Evolutionary conservation across 2,329 filamentous ascomycete species (phyloP).

Genomic region (Sporothrix brunneoviolacea): DNA sequence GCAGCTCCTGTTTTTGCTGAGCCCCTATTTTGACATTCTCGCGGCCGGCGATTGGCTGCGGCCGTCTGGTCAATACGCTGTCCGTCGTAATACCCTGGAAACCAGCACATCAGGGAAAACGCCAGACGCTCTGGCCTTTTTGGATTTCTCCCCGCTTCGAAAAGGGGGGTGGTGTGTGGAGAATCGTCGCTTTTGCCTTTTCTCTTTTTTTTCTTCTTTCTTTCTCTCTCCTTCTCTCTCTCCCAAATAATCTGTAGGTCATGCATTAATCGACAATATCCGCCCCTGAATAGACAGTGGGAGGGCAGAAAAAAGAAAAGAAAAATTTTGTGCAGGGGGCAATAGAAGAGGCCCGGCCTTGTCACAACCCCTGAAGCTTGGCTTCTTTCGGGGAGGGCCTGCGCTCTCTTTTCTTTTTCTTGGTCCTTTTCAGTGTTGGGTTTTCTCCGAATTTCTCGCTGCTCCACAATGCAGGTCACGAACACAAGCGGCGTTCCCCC

Average conservation of each 20-base stretch:
- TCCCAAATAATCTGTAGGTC: not conserved
- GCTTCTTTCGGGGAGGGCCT: slow-evolving; percentile 2
- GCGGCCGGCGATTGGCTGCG: not conserved
- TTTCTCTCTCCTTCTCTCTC: not conserved
- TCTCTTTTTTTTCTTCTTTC: not conserved
- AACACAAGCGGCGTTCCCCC: too few species aligned
- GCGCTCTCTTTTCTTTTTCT: not conserved
- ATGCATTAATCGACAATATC: not conserved
- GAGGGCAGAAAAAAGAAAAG: not conserved
- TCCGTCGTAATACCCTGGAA: too few species aligned
- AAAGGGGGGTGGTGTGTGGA: slow-evolving; percentile 3
- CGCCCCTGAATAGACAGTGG: slow-evolving; percentile 4
- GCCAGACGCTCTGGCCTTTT: too few species aligned
- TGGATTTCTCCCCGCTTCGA: too few species aligned
- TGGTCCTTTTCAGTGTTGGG: not conserved
- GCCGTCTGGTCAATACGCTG: not conserved
- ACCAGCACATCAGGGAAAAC: too few species aligned
- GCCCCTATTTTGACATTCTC: slow-evolving; percentile 3
- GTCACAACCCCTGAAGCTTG: slow-evolving; percentile 9
- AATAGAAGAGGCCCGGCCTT: too few species aligned
- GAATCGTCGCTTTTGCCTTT: not conserved
- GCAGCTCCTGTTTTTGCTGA: not conserved
- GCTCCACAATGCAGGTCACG: not conserved
- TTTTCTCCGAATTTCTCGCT: too few species aligned
- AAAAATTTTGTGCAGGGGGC: slow-evolving; percentile 5